Conservation (phyloP, 371 early-diverging fungal species). For the Saksenaea oblongispora region DNA sequence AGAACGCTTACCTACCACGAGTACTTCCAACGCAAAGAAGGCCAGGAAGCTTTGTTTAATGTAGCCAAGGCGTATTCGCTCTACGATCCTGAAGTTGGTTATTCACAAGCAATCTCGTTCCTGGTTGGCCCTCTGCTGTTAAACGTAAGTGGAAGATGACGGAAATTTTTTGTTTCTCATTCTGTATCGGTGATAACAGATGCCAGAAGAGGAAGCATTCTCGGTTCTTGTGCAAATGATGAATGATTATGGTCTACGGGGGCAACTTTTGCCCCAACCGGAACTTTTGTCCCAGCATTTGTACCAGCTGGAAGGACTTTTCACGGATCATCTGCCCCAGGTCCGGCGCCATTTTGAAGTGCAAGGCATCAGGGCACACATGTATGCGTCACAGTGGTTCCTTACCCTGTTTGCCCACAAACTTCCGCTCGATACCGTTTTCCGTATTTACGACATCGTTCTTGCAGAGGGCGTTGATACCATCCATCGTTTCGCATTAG, state of each 20-base stretch:
- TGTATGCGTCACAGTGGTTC: conserved; percentile 96
- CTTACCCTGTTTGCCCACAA: conserved; percentile 95
- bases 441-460: conserved; percentile 90
- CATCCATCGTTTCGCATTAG: conserved; percentile 80
- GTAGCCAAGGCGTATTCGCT: conserved; percentile 90
- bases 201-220: conserved; percentile 97
- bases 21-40: conserved; percentile 76
- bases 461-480: conserved; percentile 89
- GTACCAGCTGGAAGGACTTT: conserved; percentile 84
- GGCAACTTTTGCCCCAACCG: conserved; percentile 84
- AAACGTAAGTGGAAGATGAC: conserved; percentile 62
- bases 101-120: conserved; percentile 92
- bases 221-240: conserved; percentile 86
- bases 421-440: conserved; percentile 86
- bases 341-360: conserved; percentile 74
- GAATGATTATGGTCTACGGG: conserved; percentile 81
- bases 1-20: conserved; percentile 85
- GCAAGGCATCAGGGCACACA: conserved; percentile 84
- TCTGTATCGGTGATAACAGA: too few relatives aligned
- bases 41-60: conserved; percentile 87
- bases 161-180: background rate
- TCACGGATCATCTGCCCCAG: conserved; percentile 81
- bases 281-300: conserved; percentile 77
- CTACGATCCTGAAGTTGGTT: conserved; percentile 91
- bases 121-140: conserved; percentile 86